Base-by-base conservation (phyloP, 768 basidiomycete genomes). In the Psilocybe tampanensis region DNA sequence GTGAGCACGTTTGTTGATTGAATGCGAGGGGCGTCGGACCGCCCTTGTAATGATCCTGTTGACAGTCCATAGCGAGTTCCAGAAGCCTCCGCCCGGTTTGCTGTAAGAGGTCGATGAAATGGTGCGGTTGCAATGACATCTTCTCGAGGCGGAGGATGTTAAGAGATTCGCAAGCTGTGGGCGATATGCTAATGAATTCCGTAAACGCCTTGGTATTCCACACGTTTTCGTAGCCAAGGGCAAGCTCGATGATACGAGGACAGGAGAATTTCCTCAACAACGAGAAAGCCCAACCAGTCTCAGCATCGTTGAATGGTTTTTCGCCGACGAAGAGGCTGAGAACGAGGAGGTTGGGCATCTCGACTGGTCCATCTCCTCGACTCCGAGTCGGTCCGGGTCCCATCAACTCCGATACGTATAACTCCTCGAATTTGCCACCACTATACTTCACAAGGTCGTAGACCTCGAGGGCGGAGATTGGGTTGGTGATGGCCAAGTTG, bases 201-300 rank as follows among this genome's bases (percentile, higher is more conserved):
- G 23, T 22, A 36, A 45, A 57, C 1, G 22, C 43, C 15, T 13
- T 32, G n/a, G 44, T 44, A 22, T 47, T 29, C 56, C 56, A 57
- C 21, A 36, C 44, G 36, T 51, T 41, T 21, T 57, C 56, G 44
- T 57, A 57, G 3, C 56, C 56, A 12, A 57, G 49, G 11, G 56
- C 36, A 13, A 57, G 49, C 19, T 57, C 49, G n/a, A n/a, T n/a
- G n/a, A n/a, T 9, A 21, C 17, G 33, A 57, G 49, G 11, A 36
- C 21, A 9, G 49, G 49, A 17, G 4, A 57, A 24, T 19, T 17
- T 36, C 8, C 44, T 32, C 13, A 57, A 42, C 11, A 57, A 19
- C 1, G 17, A 42, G 23, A 51, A 57, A 13, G 52, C 44, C 6
- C n/a, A 33, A 18, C 56, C 56, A 8, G 23, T 44, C n/a, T n/a